Percentiles rank a stretch among this genome's conserved stretches.
Evolutionary conservation across 805 yeast genomes (phyloP).

Genomic region (Pichia manshurica): DNA sequence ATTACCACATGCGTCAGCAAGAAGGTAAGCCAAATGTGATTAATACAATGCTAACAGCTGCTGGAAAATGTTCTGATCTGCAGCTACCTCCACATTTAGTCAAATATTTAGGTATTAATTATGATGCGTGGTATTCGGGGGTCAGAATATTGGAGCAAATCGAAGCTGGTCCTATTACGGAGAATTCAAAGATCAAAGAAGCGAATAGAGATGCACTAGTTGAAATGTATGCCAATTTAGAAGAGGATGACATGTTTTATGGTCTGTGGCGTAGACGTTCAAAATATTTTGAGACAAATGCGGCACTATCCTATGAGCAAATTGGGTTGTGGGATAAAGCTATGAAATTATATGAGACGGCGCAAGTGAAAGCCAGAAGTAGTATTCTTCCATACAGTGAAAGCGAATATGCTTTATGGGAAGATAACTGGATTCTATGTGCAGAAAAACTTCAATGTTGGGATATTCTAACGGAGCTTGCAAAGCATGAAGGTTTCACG

Average conservation of each 20-base stretch:
- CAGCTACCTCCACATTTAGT: conserved; percentile 92
- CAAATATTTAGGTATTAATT: conserved; percentile 80
- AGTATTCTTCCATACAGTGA: conserved; percentile 95
- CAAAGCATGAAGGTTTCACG: conserved; percentile 96
- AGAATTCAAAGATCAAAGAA: conserved; percentile 71
- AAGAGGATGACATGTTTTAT: conserved; percentile 95
- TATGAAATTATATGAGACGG: conserved; percentile 87
- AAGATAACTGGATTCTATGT: conserved; percentile 96
- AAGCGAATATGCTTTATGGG: conserved; percentile 94
- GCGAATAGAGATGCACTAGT: conserved; percentile 85
- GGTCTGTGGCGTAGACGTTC: conserved; percentile 98
- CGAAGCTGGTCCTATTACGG: conserved; percentile 37
- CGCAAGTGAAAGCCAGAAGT: conserved; percentile 93
- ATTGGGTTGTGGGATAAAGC: conserved; percentile 94
- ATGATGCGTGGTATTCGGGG: conserved; percentile 87
- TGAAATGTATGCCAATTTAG: conserved; percentile 80
- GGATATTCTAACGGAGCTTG: conserved; percentile 94
- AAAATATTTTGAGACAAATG: conserved; percentile 85
- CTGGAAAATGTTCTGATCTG: conserved; percentile 63
- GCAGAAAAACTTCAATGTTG: conserved; percentile 97
- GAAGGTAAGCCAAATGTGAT: conserved; percentile 83
- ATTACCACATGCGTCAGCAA: conserved; percentile 87
- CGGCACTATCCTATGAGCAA: conserved; percentile 92
- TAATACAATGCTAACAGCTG: conserved; percentile 76
- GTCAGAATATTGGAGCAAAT: conserved; percentile 77